Conservation (phyloP, 73 alveolate species). For the Paramecium sexaurelia region DNA sequence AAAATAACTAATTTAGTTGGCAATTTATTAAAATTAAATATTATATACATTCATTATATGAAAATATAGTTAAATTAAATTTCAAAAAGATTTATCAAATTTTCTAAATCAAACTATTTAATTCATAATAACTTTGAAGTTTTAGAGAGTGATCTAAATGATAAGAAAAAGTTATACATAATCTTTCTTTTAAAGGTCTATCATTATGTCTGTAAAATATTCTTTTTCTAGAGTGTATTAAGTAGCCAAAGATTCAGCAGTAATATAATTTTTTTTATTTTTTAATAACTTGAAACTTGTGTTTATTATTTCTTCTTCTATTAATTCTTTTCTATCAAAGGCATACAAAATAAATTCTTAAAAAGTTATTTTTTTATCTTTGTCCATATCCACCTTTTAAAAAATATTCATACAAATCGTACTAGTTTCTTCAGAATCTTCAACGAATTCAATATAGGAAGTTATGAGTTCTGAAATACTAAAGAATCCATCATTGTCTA, state of each 20-base stretch:
- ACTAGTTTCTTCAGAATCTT: neutral
- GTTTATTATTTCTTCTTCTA: neutral
- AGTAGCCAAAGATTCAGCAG: neutral
- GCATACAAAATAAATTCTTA: slow-evolving; percentile 11
- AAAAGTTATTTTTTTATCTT: neutral
- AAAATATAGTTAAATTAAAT: neutral
- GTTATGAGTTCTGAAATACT: neutral
- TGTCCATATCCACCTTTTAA: neutral
- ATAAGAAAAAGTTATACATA: neutral
- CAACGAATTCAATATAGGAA: neutral
- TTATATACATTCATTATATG: too few species aligned
- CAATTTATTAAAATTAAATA: too few species aligned
- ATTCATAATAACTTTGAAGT: neutral
- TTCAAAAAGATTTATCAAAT: neutral
- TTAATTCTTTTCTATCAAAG: neutral
- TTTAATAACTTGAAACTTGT: neutral
- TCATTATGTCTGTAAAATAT: neutral
- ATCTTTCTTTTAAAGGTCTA: neutral
- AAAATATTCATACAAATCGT: neutral
- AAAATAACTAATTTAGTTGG: neutral
- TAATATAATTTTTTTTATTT: neutral
- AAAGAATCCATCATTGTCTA: neutral
- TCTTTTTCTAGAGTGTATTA: neutral
- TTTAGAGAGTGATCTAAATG: neutral
- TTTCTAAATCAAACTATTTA: neutral